Evolutionary conservation across 148 eudicot species (phyloP).

Genomic region (Rhododendron kiyosumense): DNA sequence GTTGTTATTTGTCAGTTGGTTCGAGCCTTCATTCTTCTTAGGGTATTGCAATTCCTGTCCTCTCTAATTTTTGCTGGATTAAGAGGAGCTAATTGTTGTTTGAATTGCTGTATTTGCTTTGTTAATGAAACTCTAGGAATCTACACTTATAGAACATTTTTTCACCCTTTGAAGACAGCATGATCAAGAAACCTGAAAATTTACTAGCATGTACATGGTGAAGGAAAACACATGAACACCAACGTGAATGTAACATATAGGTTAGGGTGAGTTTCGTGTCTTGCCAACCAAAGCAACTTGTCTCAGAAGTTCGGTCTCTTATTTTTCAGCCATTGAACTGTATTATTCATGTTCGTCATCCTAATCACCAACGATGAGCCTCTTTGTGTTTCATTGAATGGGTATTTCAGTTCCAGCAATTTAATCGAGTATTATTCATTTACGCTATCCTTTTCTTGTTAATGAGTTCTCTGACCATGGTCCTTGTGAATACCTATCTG

Average conservation of each 20-base stretch:
- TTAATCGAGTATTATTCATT: neutral
- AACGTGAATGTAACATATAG: neutral
- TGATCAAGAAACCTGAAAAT: neutral
- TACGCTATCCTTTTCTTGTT: neutral
- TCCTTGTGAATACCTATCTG: slow-evolving; percentile 1
- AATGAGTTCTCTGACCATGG: neutral
- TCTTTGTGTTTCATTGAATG: neutral
- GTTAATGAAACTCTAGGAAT: neutral
- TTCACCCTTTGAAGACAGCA: neutral
- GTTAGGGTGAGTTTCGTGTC: neutral
- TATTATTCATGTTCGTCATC: neutral
- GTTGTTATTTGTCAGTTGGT: neutral
- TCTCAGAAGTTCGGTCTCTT: neutral
- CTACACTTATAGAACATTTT: neutral
- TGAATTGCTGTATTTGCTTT: neutral
- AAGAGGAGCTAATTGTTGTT: neutral
- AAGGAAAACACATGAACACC: neutral
- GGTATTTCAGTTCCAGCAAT: neutral
- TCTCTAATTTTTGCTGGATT: neutral
- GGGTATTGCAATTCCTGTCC: neutral
- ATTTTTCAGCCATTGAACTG: neutral
- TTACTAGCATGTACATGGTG: neutral
- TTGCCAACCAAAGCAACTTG: neutral
- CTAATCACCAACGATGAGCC: neutral
- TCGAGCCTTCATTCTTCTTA: neutral